A percentile compares a stretch with the other conserved stretches of the same genome.
Evolutionary conservation across 1,139 yeast species (phyloP).

Genomic region (Blastobotrys persicus): DNA sequence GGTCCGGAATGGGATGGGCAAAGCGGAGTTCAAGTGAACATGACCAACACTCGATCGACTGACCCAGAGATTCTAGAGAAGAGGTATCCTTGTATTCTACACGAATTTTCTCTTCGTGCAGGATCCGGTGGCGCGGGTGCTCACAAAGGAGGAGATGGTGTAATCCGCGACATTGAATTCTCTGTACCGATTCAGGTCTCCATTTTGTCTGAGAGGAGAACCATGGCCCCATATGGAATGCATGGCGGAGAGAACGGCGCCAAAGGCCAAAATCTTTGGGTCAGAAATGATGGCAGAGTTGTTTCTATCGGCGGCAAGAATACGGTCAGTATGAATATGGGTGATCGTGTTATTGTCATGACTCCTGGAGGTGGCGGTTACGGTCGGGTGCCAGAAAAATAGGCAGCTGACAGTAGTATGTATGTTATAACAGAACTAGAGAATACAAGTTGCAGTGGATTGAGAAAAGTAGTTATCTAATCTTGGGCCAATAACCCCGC

Average conservation of each 20-base stretch:
- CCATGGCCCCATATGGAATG: constrained; percentile 58
- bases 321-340: constrained; percentile 48
- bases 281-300: constrained; percentile 29
- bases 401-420: too few relatives aligned
- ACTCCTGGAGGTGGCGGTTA: constrained; percentile 52
- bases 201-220: constrained; percentile 60
- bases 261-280: constrained; percentile 60
- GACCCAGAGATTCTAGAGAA: constrained; percentile 67
- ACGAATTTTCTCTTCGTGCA: constrained; percentile 51
- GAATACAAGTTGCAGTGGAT: too few relatives aligned
- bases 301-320: constrained; percentile 59
- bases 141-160: constrained; percentile 61
- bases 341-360: constrained; percentile 53
- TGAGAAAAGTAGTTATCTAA: too few relatives aligned
- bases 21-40: constrained; percentile 65
- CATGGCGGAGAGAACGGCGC: constrained; percentile 59
- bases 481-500: too few relatives aligned
- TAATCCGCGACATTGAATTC: constrained; percentile 60
- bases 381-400: too few relatives aligned
- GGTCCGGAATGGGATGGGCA: constrained; percentile 62
- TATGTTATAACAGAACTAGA: too few relatives aligned
- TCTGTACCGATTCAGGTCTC: constrained; percentile 54
- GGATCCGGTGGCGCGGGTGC: constrained; percentile 60
- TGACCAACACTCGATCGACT: constrained; percentile 70
- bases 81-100: constrained; percentile 62